Evolutionary conservation across 2,329 filamentous ascomycete genomes (phyloP).

Genomic region (Parafenestella ontariensis): DNA sequence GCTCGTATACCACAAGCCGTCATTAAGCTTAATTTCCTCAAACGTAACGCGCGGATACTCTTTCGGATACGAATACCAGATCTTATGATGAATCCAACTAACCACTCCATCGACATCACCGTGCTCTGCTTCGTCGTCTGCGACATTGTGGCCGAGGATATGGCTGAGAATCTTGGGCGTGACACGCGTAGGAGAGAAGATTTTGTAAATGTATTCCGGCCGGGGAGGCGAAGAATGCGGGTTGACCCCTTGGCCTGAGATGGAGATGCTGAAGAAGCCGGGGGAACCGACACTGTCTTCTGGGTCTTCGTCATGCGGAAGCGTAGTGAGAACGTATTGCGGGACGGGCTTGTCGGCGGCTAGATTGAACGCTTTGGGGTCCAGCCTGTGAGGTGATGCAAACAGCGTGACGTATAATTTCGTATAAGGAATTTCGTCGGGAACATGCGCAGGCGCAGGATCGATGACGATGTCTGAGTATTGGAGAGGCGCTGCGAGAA

Average conservation of each 20-base stretch:
- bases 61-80: constrained; percentile 88
- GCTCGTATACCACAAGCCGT: constrained; percentile 70
- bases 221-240: constrained; percentile 49
- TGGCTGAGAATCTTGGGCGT: constrained; percentile 56
- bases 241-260: constrained; percentile 70
- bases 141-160: constrained; percentile 53
- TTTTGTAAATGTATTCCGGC: constrained; percentile 68
- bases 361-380: constrained; percentile 75
- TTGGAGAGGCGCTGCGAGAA: constrained; percentile 85
- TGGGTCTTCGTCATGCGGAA: constrained; percentile 66
- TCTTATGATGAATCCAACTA: constrained; percentile 49
- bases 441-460: constrained; percentile 56
- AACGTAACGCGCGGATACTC: constrained; percentile 86
- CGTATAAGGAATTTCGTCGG: constrained; percentile 85
- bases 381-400: constrained; percentile 76
- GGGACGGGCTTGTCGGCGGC: constrained; percentile 66
- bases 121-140: constrained; percentile 41
- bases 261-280: constrained; percentile 86
- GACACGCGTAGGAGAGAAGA: constrained; percentile 65
- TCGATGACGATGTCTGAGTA: constrained; percentile 71
- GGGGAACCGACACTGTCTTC: constrained; percentile 65
- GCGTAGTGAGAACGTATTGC: constrained; percentile 80
- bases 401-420: constrained; percentile 90
- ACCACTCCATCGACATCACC: constrained; percentile 41
- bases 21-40: constrained; percentile 75